phyloP scores from a whole-genome alignment of 768 basidiomycete genomes.

The Amanita inopinata region DNA sequence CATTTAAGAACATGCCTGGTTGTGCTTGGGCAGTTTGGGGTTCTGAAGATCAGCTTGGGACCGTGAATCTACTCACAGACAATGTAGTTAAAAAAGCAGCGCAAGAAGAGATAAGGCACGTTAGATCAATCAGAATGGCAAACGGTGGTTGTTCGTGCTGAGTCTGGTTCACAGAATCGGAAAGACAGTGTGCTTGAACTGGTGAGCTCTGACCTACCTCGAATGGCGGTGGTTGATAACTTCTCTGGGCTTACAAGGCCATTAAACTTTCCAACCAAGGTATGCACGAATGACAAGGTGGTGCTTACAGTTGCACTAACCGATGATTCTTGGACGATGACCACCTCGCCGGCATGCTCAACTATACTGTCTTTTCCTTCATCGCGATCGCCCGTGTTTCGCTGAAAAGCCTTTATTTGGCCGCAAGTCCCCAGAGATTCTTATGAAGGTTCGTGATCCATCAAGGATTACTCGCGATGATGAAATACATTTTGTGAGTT shows the following conservation, averaged over 20 bases:
- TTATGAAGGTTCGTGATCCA: conserved; percentile 24
- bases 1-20: conserved; percentile 45
- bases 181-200: conserved; percentile 49
- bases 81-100: conserved; percentile 52
- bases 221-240: neutral
- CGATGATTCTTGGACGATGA: no score
- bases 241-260: conserved; percentile 34
- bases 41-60: conserved; percentile 54
- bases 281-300: conserved; percentile 14
- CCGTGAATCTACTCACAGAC: conserved; percentile 54
- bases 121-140: no score
- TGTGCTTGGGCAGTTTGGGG: conserved; percentile 70
- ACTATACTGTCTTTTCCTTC: no score
- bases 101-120: conserved; percentile 42
- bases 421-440: conserved; percentile 43
- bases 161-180: conserved; percentile 30
- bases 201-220: conserved; percentile 27
- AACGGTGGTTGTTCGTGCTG: no score
- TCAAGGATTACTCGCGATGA: conserved; percentile 31
- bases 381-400: no score
- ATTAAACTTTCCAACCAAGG: conserved; percentile 57
- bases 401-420: conserved; percentile 41
- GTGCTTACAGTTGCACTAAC: neutral
- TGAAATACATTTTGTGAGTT: conserved; percentile 45
- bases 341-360: no score